Evolutionary conservation across 257 asterid genomes (phyloP).

Genomic region (Solanum sejunctum): DNA sequence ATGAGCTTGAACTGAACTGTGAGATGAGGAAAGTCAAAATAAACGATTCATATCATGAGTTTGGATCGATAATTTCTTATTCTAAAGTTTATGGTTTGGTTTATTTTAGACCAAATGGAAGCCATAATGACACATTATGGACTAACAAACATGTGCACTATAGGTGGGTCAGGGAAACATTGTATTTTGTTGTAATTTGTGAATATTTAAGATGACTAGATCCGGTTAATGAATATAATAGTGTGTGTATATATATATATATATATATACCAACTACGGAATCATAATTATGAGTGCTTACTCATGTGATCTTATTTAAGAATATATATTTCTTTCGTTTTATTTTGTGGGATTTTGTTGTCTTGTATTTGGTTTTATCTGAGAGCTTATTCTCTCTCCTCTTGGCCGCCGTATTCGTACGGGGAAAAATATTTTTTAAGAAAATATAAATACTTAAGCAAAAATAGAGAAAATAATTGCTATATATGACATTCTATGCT

Average conservation of each 20-base stretch:
- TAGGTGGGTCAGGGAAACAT: background rate
- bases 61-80: background rate
- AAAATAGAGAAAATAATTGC: background rate
- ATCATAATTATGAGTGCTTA: background rate
- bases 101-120: background rate
- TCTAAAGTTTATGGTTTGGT: background rate
- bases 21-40: background rate
- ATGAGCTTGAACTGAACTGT: background rate
- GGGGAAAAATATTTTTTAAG: background rate
- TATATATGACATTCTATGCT: background rate
- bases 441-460: too few species aligned
- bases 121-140: background rate
- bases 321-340: background rate
- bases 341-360: background rate
- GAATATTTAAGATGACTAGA: background rate
- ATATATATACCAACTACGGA: background rate
- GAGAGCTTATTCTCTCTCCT: background rate
- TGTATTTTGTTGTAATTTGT: background rate
- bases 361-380: background rate
- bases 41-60: rapidly evolving
- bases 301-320: background rate
- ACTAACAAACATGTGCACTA: background rate
- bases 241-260: background rate
- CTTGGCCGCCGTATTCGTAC: background rate
- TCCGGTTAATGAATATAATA: background rate